A percentile compares a stretch with the other conserved stretches of the same genome.
Evolutionary conservation across 805 yeast species (phyloP).

Genomic region (Lachancea nothofagi): DNA sequence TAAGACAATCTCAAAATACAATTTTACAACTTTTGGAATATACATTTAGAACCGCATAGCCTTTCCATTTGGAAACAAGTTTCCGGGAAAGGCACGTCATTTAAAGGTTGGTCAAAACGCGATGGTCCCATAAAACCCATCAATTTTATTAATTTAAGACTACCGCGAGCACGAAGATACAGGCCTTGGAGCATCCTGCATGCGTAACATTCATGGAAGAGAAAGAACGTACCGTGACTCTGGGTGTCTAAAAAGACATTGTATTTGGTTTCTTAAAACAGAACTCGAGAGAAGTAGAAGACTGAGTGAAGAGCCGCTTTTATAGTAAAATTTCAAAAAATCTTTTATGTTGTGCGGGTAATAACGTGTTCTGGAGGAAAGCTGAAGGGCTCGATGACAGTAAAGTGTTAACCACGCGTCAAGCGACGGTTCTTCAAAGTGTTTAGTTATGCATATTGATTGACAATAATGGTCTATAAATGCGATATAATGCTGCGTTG

Average conservation of each 20-base stretch:
- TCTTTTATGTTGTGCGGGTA: no score
- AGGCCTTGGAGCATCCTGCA: slow-evolving; percentile 15
- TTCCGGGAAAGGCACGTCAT: slow-evolving; percentile 34
- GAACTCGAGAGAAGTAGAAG: neutral
- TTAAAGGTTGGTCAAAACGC: slow-evolving; percentile 48
- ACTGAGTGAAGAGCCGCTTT: no score
- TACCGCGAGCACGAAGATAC: slow-evolving; percentile 84
- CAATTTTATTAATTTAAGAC: slow-evolving; percentile 60
- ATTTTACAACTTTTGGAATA: no score
- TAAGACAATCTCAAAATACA: slow-evolving; percentile 4
- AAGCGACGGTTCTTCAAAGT: no score
- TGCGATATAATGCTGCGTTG: no score
- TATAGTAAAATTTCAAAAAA: no score
- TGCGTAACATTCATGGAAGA: slow-evolving; percentile 14
- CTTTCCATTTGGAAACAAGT: slow-evolving; percentile 30
- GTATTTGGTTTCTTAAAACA: slow-evolving; percentile 29
- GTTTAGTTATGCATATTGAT: no score
- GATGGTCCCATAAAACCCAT: slow-evolving; percentile 43
- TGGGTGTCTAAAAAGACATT: slow-evolving; percentile 63
- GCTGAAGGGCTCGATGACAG: no score
- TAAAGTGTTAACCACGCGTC: no score
- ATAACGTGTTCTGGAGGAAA: no score
- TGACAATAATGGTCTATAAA: no score
- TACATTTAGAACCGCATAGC: slow-evolving; percentile 75
- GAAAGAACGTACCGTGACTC: slow-evolving; percentile 42